phyloP scores from a whole-genome alignment of 148 eudicot species.

The Spergularia marina region DNA sequence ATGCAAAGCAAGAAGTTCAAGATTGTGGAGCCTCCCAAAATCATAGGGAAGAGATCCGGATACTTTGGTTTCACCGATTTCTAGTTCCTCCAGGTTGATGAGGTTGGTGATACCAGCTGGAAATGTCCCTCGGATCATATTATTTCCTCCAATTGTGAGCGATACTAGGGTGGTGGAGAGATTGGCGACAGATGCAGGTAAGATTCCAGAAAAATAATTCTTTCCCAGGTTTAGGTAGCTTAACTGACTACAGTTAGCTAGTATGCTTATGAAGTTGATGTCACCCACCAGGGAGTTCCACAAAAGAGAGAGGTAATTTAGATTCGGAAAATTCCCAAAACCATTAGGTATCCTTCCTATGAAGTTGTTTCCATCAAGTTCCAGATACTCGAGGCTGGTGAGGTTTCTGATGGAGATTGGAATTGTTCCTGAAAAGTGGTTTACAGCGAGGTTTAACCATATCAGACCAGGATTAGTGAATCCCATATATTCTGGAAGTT shows the following conservation, averaged over 20 bases:
- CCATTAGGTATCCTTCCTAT: conserved; percentile 12
- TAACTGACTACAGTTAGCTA: conserved; percentile 30
- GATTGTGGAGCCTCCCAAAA: conserved; percentile 25
- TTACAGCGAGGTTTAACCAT: conserved; percentile 1
- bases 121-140: conserved; percentile 16
- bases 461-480: conserved; percentile 22
- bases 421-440: conserved; percentile 29
- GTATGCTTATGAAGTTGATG: conserved; percentile 24
- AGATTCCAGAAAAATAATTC: conserved; percentile 24
- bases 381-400: conserved; percentile 19
- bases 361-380: conserved; percentile 13
- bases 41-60: conserved; percentile 24
- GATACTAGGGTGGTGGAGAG: conserved; percentile 3
- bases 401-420: conserved; percentile 34
- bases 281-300: conserved; percentile 25
- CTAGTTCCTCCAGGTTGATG: conserved; percentile 4
- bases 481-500: conserved; percentile 25
- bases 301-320: neutral
- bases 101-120: conserved; percentile 29
- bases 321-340: neutral
- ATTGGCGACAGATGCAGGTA: conserved; percentile 20
- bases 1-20: conserved; percentile 10
- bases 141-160: neutral
- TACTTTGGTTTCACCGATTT: neutral
- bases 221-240: neutral